These are phyloP conservation scores for Hypocreales sp. DNA, from an alignment of 2,329 filamentous ascomycete species.

Conservation along the genomic window DNA sequence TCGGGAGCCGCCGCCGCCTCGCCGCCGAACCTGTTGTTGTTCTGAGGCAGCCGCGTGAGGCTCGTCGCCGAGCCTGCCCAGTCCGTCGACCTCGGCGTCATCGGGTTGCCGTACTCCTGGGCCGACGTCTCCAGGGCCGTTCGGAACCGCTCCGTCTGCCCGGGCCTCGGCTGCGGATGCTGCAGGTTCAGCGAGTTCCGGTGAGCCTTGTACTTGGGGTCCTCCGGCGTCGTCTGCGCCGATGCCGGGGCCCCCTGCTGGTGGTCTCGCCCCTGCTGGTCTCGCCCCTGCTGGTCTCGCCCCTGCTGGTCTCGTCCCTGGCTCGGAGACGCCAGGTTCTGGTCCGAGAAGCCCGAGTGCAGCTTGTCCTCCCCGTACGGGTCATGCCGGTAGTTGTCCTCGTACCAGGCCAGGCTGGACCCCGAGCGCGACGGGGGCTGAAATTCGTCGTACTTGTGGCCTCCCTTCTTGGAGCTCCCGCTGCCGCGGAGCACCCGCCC, in stretches of 20 bases:
- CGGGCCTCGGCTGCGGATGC: conserved; percentile 63
- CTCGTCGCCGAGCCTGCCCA: conserved; percentile 48
- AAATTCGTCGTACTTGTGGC: conserved; percentile 42
- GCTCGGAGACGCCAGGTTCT: conserved; percentile 22
- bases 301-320: conserved; percentile 4
- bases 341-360: conserved; percentile 39
- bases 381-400: conserved; percentile 36
- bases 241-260: conserved; percentile 32
- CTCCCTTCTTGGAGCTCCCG: conserved; percentile 35
- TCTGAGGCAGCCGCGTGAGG: conserved; percentile 33
- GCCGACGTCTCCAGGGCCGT: conserved; percentile 60
- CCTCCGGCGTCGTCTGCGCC: conserved; percentile 40
- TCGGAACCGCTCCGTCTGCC: conserved; percentile 59
- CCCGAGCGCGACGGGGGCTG: conserved; percentile 55
- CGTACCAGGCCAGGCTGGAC: conserved; percentile 55
- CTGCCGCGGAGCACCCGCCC: conserved; percentile 62
- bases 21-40: conserved; percentile 32
- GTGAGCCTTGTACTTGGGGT: conserved; percentile 71
- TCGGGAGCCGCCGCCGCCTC: conserved; percentile 14
- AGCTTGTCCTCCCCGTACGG: conserved; percentile 46
- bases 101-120: conserved; percentile 46
- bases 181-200: conserved; percentile 67
- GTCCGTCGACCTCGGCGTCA: conserved; percentile 44
- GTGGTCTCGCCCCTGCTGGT: too few relatives aligned
- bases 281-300: too few relatives aligned